Conservation (phyloP, 306 rosid genomes). For the Betula pendula region DNA sequence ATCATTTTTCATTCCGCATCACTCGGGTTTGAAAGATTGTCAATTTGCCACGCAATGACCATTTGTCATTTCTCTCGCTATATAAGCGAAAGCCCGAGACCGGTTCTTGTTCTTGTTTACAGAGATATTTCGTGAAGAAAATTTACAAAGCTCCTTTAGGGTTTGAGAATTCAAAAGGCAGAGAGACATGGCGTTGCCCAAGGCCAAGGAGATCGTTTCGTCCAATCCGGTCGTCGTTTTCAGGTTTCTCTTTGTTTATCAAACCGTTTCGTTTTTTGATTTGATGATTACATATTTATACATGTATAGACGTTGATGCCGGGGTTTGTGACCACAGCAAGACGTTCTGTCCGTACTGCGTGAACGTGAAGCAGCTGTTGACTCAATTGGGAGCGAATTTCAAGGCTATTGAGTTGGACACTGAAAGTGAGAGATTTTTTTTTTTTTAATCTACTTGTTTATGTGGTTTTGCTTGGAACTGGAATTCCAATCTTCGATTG, state of each 20-base stretch:
- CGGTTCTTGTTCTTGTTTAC: no score
- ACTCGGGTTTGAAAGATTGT: no score
- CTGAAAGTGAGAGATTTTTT: slow-evolving; percentile 44
- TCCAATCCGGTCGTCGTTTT: slow-evolving; percentile 71
- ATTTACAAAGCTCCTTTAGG: not conserved
- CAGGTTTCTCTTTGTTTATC: slow-evolving; percentile 42
- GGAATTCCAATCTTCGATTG: not conserved
- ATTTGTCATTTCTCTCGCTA: no score
- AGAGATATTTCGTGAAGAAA: not conserved
- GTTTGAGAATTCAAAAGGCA: not conserved
- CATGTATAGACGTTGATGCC: not conserved
- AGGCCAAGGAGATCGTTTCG: slow-evolving; percentile 80
- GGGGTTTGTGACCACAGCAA: slow-evolving; percentile 45
- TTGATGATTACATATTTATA: not conserved
- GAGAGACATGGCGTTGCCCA: slow-evolving; percentile 61
- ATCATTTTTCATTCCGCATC: no score
- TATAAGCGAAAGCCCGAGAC: no score
- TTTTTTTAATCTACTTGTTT: not conserved
- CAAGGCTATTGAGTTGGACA: slow-evolving; percentile 62
- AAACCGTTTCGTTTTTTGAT: not conserved
- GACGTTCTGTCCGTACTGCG: slow-evolving; percentile 66
- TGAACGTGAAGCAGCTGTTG: slow-evolving; percentile 56
- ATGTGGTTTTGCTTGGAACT: not conserved
- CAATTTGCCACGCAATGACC: no score
- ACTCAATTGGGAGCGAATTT: slow-evolving; percentile 41